Base-by-base conservation (phyloP, 140 eudicot genomes). In the Ambrosia hybrid region DNA sequence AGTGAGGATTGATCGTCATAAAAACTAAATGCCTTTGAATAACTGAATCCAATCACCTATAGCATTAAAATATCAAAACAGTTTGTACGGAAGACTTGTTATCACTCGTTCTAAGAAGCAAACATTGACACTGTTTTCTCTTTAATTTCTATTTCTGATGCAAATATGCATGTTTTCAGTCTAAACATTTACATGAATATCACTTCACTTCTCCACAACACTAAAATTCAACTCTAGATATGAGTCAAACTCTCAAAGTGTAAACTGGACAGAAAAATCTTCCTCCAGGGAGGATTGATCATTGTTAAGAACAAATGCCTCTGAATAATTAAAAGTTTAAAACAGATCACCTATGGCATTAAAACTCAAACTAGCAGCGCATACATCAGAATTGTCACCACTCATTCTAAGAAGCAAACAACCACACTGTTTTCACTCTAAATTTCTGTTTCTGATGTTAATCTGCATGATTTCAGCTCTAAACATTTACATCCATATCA, bases 1-100 rank as follows among this genome's bases (percentile, higher is more conserved):
- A 67, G 68, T 1, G 63, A 76, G 13, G 70, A 34, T 16, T 58
- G 75, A 34, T 76, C 70, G 46, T 41, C 9, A 1, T 48, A 48
- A 5, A 11, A 48, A 0, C 30, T 1, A 21, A 21, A 21, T 21
- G 30, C 30, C 30, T 41, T 41, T 41, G 9, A 6, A 6, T 41
- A 41, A 41, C 1, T 1, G 46, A 5, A 48, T 48, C 12, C 9
- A n/a, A 48, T 48, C 53, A 48, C 53, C 53, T 48, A 48, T 48
- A 12, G 53, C 53, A 48, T 48, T 48, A 48, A 48, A 48, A 9
- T 48, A 3, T 10, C n/a, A 48, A 41, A 41, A 41, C 3, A 41
- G 46, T 41, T 41, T 41, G 46, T 41, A 41, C 46, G 9, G 46
- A 41, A 41, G 9, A 6, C 6, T 1, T 41, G 45, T 39, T 39